Evolutionary conservation across 257 asterid species (phyloP).

Genomic region (Plantago major): DNA sequence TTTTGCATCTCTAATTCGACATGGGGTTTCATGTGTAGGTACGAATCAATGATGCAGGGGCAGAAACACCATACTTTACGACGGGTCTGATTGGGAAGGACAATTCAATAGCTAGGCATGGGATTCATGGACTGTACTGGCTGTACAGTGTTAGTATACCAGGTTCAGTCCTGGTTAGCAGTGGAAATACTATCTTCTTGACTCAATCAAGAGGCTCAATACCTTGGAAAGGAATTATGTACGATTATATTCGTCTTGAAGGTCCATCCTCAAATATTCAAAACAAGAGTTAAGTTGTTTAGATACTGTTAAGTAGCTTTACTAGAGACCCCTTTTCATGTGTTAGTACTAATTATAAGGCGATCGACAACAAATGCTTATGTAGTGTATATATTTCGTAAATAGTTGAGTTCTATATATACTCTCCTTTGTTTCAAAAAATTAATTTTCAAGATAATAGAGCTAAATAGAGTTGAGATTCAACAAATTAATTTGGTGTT

Average conservation of each 20-base stretch:
- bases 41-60: constrained; percentile 34
- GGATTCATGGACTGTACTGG: constrained; percentile 75
- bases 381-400: too few relatives aligned
- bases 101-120: constrained; percentile 83
- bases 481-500: too few relatives aligned
- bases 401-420: too few relatives aligned
- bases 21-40: constrained; percentile 29
- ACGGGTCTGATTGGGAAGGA: constrained; percentile 67
- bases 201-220: constrained; percentile 44
- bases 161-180: constrained; percentile 29
- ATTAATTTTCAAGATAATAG: too few relatives aligned
- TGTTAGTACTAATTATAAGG: too few relatives aligned
- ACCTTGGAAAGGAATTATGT: constrained; percentile 65
- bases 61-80: constrained; percentile 33
- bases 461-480: too few relatives aligned
- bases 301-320: too few relatives aligned
- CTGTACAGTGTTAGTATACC: constrained; percentile 37
- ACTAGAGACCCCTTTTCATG: too few relatives aligned
- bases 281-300: too few relatives aligned
- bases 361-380: too few relatives aligned
- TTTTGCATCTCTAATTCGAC: neutral
- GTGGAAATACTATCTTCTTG: constrained; percentile 44
- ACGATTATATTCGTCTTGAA: constrained; percentile 79
- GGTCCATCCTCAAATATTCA: constrained; percentile 33
- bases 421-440: too few relatives aligned